Evolutionary conservation across 306 rosid genomes (phyloP).

Genomic region (Lathyrus tuberosus): DNA sequence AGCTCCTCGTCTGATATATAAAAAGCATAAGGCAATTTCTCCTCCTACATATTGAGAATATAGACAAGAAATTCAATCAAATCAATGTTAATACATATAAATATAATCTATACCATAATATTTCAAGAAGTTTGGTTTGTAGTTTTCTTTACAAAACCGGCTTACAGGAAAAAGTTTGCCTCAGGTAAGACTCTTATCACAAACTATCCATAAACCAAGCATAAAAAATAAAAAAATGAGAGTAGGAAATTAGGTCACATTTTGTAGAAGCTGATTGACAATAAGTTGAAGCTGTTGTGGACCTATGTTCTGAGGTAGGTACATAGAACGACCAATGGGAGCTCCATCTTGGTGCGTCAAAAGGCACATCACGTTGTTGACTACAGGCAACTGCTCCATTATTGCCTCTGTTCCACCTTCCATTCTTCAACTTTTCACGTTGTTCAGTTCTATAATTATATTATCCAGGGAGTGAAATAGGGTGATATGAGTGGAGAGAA

Average conservation of each 20-base stretch:
- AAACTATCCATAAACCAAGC: no score
- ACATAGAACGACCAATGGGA: constrained; percentile 64
- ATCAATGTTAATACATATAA: background rate
- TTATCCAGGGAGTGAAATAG: no score
- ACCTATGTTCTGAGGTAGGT: constrained; percentile 71
- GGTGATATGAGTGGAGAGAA: no score
- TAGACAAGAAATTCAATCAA: constrained; percentile 4
- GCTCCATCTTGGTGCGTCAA: constrained; percentile 73
- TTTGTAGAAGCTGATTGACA: constrained; percentile 71
- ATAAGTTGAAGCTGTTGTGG: constrained; percentile 77
- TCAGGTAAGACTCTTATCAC: no score
- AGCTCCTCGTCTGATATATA: constrained; percentile 84
- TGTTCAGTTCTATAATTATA: background rate
- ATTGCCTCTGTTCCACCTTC: constrained; percentile 43
- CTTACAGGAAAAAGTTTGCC: no score
- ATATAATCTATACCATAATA: background rate
- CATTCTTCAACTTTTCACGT: constrained; percentile 5
- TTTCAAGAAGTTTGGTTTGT: no score
- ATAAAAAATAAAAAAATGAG: background rate
- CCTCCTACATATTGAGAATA: constrained; percentile 61
- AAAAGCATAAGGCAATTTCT: constrained; percentile 86
- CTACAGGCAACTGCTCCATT: constrained; percentile 38
- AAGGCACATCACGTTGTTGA: constrained; percentile 66
- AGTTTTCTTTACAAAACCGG: no score
- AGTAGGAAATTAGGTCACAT: constrained; percentile 46